Conservation (phyloP, 768 basidiomycete species). For the Trametes meyenii region DNA sequence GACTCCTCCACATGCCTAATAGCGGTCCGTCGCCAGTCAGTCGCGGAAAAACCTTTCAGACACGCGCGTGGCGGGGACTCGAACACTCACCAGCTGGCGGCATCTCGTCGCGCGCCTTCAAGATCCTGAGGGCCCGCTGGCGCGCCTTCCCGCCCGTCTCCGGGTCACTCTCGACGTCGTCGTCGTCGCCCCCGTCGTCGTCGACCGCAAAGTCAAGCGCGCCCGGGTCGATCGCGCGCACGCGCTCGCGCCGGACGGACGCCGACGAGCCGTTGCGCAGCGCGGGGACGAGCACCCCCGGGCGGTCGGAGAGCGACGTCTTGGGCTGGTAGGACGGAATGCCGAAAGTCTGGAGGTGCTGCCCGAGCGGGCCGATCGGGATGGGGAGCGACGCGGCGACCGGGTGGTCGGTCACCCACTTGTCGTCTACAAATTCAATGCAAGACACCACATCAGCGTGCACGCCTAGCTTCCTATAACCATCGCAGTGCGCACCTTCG, state of each 20-base stretch:
- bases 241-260: constrained; percentile 56
- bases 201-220: constrained; percentile 61
- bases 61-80: background rate
- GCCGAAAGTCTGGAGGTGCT: constrained; percentile 43
- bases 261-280: constrained; percentile 42
- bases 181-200: constrained; percentile 51
- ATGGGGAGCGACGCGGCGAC: constrained; percentile 67
- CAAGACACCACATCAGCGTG: background rate
- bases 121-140: constrained; percentile 64
- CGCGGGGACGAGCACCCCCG: constrained; percentile 35
- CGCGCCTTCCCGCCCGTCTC: constrained; percentile 49
- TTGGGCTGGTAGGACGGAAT: constrained; percentile 63
- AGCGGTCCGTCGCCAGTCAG: constrained; percentile 33
- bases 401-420: constrained; percentile 12
- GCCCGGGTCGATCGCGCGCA: constrained; percentile 68
- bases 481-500: constrained; percentile 4
- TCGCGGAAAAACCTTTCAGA: too few relatives aligned
- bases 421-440: constrained; percentile 15
- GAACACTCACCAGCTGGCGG: constrained; percentile 42
- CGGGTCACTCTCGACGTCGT: constrained; percentile 35
- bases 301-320: constrained; percentile 45
- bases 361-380: constrained; percentile 47
- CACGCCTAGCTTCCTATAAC: background rate
- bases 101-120: constrained; percentile 67
- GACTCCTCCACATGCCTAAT: constrained; percentile 81